Base-by-base conservation (phyloP, 2,329 filamentous ascomycete species). In the Aspergillaceae sp. region DNA sequence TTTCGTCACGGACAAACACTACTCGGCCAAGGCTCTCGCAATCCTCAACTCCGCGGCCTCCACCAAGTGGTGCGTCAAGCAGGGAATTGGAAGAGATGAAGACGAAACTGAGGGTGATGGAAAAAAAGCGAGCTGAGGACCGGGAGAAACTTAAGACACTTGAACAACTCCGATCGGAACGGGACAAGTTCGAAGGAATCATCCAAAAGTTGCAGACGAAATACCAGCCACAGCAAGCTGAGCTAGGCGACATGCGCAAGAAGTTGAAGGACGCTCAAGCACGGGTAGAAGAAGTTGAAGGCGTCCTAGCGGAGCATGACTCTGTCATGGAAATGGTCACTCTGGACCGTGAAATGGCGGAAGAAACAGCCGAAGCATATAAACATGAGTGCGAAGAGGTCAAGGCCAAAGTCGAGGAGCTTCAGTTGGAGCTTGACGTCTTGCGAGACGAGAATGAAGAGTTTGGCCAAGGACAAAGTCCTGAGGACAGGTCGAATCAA, bases 291-390 rank as follows among this genome's bases (percentile, higher is more conserved):
- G 74, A 80, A 26, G 73, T 92, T 2, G 86, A 91, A 55, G 75
- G 77, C 29, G 74, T 85, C 45, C 84, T 92, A 61, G 85, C 86
- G 5, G 89, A 96, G 54, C 83, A 94, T 64, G 92, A 97, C 29
- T 79, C 83, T 3, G 80, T 86, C 5, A 71, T 96, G 59, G 92
- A 98, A 67, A 79, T 92, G 67, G 88, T 89, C 5, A 84, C 87
- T 0, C 73, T 98, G 28, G 92, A 98, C 62, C 82, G 87, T 40
- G 91, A 98, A 66, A 94, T 97, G 86, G 92, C 92, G 0, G 90
- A 98, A 65, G 91, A 96, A 67, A 88, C 83, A 38, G 84, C 87
- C 0, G 92, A 97, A 55, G 81, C 84, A 11, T 74, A 85, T 43
- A 92, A 89, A 63, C 77, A 79, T 1, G 90, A 98, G 60, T 72